Base-by-base conservation (phyloP, 306 rosid species). In the Calophaca sinica region DNA sequence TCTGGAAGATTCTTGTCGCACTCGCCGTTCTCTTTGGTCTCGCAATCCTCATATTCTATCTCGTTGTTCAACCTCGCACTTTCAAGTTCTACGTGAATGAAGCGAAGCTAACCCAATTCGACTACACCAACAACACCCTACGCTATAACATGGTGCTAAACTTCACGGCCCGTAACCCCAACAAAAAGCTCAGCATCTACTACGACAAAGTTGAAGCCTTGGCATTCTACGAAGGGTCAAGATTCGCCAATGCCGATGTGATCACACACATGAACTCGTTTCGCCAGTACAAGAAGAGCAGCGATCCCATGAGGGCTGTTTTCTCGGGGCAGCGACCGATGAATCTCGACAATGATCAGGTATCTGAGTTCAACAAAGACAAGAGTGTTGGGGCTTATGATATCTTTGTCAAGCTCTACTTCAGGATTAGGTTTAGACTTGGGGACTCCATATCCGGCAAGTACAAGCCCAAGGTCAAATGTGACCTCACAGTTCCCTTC, bases 361-460 rank as follows among this genome's bases (percentile, higher is more conserved):
- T 60, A 2, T 32, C 84, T 1, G 5, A 85, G 14, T 80, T 80
- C 15, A 80, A 79, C 5, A 8, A 74, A 28, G 84, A 92, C 53
- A 89, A 70, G 55, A 54, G 0, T 5, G 29, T 4, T 0, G 85
- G 84, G n/a, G 38, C 45, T 6, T 92, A 64, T 54, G 72, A 78
- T n/a, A 79, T 92, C n/a, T 76, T 83, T n/a, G 82, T 92, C 12
- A 84, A 75, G 78, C 85, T 92, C 5, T 58, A 89, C 57, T 84
- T 91, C 42, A 70, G 86, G 20, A 72, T 89, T 5, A 68, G 97
- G 68, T 80, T 80, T 69, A 86, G 87, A 55, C 71, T 84, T 3
- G 91, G 91, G 0, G 67, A 36, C 13, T 4, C 69, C 2, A 86
- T 75, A 52, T 42, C 79, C 0, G 31, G 83, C 1, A 7, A 71